Evolutionary conservation across 257 asterid species (phyloP), one percentile per base, ranked within the genome.

Genomic region (Catharanthus roseus): DNA sequence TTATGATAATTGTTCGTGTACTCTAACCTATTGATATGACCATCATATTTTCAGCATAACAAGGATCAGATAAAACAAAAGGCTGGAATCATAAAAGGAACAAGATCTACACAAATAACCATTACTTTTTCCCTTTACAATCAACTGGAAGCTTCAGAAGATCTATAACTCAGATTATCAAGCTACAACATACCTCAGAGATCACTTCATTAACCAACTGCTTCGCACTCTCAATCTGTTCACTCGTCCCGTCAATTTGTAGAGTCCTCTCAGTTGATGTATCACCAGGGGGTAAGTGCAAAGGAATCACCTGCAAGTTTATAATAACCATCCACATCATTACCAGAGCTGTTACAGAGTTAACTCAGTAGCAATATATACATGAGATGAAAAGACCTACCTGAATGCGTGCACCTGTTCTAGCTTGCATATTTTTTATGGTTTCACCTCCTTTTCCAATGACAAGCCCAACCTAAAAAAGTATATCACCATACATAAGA

Each of bases 391-490:
- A 67, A 26, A 67, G 56, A 10, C 55, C 21, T 55, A 88, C 97
- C 95, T 90, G 98, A 74, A 93, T 86, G 16, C 96, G 95, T 60
- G 98, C 98, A 41, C 98, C 98, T 12, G 97, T 73, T 12, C 63
- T 82, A 11, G 92, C 90, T 85, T 93, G 98, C 97, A 93, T 93
- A 73, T 66, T 89, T 74, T 87, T 93, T 70, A 93, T 90, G 76
- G 97, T 90, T 82, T 93, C 98, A 24, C 98, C 98, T 42, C 98
- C 97, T 84, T 93, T 93, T 29, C 98, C 98, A 81, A 93, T 93
- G 49, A 93, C 97, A 79, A 93, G 98, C 34, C 98, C 98, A 61
- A 93, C 98, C 98, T 92, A 77, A 41, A 77, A n/a, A 66, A 28
- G 42, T 34, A 23, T 36, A 36, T 29, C 41, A 3, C 62, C 28